Evolutionary conservation across 1,284 basidiomycete genomes (phyloP), one percentile per base, ranked within the genome.

Genomic region (Amylostereum chailletii): DNA sequence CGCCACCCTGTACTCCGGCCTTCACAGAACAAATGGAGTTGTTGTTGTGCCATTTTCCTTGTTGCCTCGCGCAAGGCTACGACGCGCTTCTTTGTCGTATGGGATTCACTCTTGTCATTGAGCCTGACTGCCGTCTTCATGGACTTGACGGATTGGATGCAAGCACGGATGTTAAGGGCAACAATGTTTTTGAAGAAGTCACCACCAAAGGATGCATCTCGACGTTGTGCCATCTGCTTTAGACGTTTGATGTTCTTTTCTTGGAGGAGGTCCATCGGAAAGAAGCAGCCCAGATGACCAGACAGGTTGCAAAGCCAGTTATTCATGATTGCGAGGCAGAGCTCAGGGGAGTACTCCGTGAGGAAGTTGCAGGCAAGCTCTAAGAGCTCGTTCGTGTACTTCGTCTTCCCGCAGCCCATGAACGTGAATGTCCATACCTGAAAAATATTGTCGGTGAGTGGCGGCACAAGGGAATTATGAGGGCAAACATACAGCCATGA

Each of bases 311-410:
- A 57, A 1, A 65, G 53, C 33, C 58, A 61, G 32, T 60, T 58
- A 11, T 61, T 53, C 7, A 62, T 46, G 1, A 65, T 51, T 1
- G 53, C 55, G 1, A 49, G 33, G 8, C 43, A 39, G 4, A 65
- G 47, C 4, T 53, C 56, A 0, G 39, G 41, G 2, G 55, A 55
- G 34, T 51, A 64, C 34, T 67, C 64, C 42, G 53, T 64, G 11
- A 58, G 51, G 50, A 64, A 63, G 41, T 61, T 62, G 52, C 63
- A 65, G 2, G 57, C 58, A 19, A 65, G 44, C 46, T 67, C 63
- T 7, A 66, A 58, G 2, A 67, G 56, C 41, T 63, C 62, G 37
- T 61, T 58, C 1, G 55, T 55, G 47, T 67, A 67, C 29, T 63
- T 59, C 10, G 55, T 55, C 3, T 58, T 57, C 1, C 60, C n/a